A percentile compares a stretch with the other conserved stretches of the same genome.
These are phyloP conservation scores for Castanea mollissima DNA, from an alignment of 306 rosid species.

Conservation along the genomic window DNA sequence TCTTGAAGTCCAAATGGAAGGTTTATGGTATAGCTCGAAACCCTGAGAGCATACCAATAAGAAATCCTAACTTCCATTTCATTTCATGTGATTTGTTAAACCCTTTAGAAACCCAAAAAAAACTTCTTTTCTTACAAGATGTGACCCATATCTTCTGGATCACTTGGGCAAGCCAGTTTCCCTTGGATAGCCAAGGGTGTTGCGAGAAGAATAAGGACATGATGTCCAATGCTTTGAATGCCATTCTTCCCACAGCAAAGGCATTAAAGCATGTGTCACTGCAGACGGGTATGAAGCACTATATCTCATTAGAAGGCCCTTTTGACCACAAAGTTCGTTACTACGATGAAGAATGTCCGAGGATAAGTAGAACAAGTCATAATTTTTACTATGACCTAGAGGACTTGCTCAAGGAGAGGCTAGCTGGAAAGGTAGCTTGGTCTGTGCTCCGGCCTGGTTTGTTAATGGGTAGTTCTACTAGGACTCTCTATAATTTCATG, in stretches of 20 bases:
- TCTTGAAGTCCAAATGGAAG: conserved; percentile 61
- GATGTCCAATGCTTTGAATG: conserved; percentile 69
- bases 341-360: conserved; percentile 62
- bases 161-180: conserved; percentile 89
- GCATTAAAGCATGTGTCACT: conserved; percentile 73
- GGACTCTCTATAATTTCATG: conserved; percentile 69
- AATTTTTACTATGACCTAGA: conserved; percentile 79
- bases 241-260: conserved; percentile 44
- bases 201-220: conserved; percentile 63
- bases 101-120: conserved; percentile 50
- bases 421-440: conserved; percentile 55
- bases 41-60: conserved; percentile 35
- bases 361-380: conserved; percentile 28
- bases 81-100: conserved; percentile 74
- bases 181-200: conserved; percentile 50
- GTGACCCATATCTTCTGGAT: conserved; percentile 89
- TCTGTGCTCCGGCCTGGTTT: conserved; percentile 86
- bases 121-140: conserved; percentile 48
- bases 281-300: conserved; percentile 91
- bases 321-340: conserved; percentile 17
- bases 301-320: conserved; percentile 54
- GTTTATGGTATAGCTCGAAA: conserved; percentile 84
- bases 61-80: conserved; percentile 56
- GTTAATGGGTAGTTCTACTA: conserved; percentile 61
- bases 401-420: conserved; percentile 74